Percentiles rank a stretch among this genome's conserved stretches.
phyloP scores from a whole-genome alignment of 2,329 filamentous ascomycete genomes.

The Daldinia sp. region DNA sequence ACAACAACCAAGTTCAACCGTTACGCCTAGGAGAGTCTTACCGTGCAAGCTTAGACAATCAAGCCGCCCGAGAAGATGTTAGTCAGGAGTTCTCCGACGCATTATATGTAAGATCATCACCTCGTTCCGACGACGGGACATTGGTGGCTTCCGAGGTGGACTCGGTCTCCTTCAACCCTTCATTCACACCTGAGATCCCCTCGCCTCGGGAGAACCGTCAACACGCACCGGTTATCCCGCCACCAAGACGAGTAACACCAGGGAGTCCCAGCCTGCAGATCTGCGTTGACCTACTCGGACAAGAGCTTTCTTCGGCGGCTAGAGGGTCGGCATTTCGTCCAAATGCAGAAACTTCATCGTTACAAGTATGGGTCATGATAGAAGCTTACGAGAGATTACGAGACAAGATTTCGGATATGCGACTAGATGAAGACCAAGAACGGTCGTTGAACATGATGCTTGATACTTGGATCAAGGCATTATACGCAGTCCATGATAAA shows the following conservation, averaged over 20 bases:
- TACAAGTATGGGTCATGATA: conserved; percentile 70
- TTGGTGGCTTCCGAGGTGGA: conserved; percentile 62
- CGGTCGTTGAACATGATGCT: conserved; percentile 58
- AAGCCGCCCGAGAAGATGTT: conserved; percentile 20
- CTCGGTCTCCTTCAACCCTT: conserved; percentile 61
- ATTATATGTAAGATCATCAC: conserved; percentile 47
- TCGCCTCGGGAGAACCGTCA: conserved; percentile 48
- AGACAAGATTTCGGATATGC: conserved; percentile 57
- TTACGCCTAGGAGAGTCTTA: conserved; percentile 30
- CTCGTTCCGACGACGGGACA: conserved; percentile 60
- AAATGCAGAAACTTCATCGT: conserved; percentile 55
- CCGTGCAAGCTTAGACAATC: conserved; percentile 3
- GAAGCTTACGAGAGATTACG: conserved; percentile 68
- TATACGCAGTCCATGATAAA: conserved; percentile 61
- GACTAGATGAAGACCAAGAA: conserved; percentile 47
- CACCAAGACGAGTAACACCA: conserved; percentile 25
- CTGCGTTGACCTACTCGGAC: conserved; percentile 63
- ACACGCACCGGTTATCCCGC: conserved; percentile 11
- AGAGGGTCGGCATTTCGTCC: conserved; percentile 45
- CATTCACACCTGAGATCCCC: conserved; percentile 54
- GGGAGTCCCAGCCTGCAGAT: conserved; percentile 62
- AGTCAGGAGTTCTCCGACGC: conserved; percentile 37
- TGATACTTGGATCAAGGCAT: conserved; percentile 63
- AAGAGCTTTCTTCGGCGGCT: conserved; percentile 61
- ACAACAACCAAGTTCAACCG: conserved; percentile 47